These are phyloP conservation scores for Amorphotheca resinae DNA, from an alignment of 495 filamentous ascomycete species.

Conservation along the genomic window DNA sequence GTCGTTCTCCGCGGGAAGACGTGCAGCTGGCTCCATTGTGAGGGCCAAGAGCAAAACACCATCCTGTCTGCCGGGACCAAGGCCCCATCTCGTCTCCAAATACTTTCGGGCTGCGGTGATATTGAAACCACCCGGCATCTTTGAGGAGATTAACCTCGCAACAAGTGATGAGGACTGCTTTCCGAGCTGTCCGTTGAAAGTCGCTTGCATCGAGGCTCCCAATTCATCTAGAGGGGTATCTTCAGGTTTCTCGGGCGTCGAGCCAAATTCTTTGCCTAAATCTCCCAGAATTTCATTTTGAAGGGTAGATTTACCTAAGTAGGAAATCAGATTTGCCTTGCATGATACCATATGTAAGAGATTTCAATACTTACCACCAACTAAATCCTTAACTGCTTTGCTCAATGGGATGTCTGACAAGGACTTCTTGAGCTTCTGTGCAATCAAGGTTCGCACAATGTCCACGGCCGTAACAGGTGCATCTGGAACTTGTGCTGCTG, in stretches of 20 bases:
- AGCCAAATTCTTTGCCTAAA: slow-evolving; percentile 95
- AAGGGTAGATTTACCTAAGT: slow-evolving; percentile 83
- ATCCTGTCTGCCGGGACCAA: slow-evolving; percentile 81
- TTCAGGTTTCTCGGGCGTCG: slow-evolving; percentile 96
- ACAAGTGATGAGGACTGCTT: slow-evolving; percentile 93
- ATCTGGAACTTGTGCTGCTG: slow-evolving; percentile 81
- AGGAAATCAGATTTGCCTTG: neutral
- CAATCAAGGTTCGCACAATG: slow-evolving; percentile 78
- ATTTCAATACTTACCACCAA: slow-evolving; percentile 63
- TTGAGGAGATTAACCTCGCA: slow-evolving; percentile 89
- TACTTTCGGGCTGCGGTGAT: slow-evolving; percentile 92
- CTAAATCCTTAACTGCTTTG: slow-evolving; percentile 98
- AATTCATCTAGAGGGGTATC: slow-evolving; percentile 93
- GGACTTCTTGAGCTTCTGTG: slow-evolving; percentile 98
- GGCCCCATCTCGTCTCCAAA: slow-evolving; percentile 84
- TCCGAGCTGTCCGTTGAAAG: slow-evolving; percentile 94
- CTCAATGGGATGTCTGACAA: slow-evolving; percentile 78
- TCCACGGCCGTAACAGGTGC: slow-evolving; percentile 77
- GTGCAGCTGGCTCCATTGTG: slow-evolving; percentile 81
- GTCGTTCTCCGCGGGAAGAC: slow-evolving; percentile 78
- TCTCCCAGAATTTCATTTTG: slow-evolving; percentile 95
- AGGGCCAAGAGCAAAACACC: slow-evolving; percentile 79
- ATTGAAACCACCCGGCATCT: slow-evolving; percentile 99
- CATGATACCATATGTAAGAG: neutral
- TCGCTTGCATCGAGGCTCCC: slow-evolving; percentile 89